Base-by-base conservation (phyloP, 495 filamentous ascomycete genomes). In the Daldinia bambusicola region DNA sequence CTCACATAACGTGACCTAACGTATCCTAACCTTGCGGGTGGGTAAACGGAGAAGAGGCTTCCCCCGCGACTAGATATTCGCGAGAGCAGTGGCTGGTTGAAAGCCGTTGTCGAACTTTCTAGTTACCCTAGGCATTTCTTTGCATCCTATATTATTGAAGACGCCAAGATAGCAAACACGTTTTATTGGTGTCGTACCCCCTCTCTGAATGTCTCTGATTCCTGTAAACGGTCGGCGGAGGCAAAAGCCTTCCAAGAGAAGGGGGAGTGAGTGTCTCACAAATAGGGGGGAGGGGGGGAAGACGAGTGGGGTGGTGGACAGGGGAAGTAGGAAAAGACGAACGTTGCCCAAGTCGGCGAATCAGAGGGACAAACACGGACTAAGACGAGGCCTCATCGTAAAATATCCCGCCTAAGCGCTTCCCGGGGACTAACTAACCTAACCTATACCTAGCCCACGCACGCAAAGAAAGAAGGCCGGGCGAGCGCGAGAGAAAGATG, bases 81-180 rank as follows among this genome's bases (percentile, higher is more conserved):
- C n/a, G n/a, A n/a, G n/a, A 26, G 26, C 3, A 26, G 3, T 26
- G 26, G 26, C 26, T 26, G 26, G 26, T 26, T 1, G 26, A 26
- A 26, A 26, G 26, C 26, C 3, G 26, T 26, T 26, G 3, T 26
- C 26, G 26, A 26, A 26, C 26, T 26, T 1, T 3, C 26, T 26
- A 26, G n/a, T n/a, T n/a, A n/a, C n/a, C 26, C 26, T 26, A 26
- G 1, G 26, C 26, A 26, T n/a, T n/a, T n/a, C n/a, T n/a, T n/a
- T n/a, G n/a, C n/a, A n/a, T n/a, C 12, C 43, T 16, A 48, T 48
- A 6, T 18, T 48, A 5, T 18, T 22, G 6, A 16, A 13, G n/a
- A 22, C 3, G 43, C 43, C 16, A 48, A 48, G 43, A 48, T 22
- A 48, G 43, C 43, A 48, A 48, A 48, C 43, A 48, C 43, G 43